phyloP scores from a whole-genome alignment of 441 rosid genomes.

The Kokia cookei region DNA sequence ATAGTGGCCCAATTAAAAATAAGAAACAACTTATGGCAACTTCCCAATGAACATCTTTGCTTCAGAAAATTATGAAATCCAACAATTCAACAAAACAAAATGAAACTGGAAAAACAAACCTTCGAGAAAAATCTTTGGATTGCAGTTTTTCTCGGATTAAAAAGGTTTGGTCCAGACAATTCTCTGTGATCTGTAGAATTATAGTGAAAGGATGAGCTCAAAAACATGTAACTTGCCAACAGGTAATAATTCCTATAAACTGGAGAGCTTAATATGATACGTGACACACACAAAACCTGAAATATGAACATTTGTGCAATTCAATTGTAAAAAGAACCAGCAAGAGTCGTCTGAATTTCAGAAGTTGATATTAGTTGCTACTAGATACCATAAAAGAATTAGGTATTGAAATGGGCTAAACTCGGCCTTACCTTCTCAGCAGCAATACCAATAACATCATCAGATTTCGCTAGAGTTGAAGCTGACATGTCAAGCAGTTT shows the following conservation, averaged over 20 bases:
- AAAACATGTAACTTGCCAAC: background rate
- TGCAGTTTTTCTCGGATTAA: slow-evolving; percentile 7
- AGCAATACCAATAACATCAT: slow-evolving; percentile 31
- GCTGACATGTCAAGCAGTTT: slow-evolving; percentile 44
- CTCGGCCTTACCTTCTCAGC: slow-evolving; percentile 25
- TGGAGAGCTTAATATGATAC: background rate
- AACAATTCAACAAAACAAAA: slow-evolving; percentile 3
- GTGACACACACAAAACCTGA: background rate
- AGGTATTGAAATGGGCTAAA: background rate
- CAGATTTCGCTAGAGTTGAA: slow-evolving; percentile 27
- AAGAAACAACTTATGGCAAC: background rate
- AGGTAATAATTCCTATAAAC: background rate
- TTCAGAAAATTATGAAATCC: background rate
- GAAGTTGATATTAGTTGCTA: background rate
- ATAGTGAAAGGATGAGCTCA: background rate
- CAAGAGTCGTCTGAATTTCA: background rate
- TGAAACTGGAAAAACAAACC: slow-evolving; percentile 17
- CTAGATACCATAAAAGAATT: background rate
- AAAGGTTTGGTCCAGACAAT: background rate
- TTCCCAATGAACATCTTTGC: background rate
- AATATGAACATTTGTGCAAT: background rate
- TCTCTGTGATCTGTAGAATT: slow-evolving; percentile 13
- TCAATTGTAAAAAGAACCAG: background rate
- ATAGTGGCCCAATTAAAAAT: background rate
- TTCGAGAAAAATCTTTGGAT: slow-evolving; percentile 21